A percentile compares a stretch with the other conserved stretches of the same genome.
Evolutionary conservation across 805 yeast species (phyloP).

Genomic region (Cyberlindnera maritima): DNA sequence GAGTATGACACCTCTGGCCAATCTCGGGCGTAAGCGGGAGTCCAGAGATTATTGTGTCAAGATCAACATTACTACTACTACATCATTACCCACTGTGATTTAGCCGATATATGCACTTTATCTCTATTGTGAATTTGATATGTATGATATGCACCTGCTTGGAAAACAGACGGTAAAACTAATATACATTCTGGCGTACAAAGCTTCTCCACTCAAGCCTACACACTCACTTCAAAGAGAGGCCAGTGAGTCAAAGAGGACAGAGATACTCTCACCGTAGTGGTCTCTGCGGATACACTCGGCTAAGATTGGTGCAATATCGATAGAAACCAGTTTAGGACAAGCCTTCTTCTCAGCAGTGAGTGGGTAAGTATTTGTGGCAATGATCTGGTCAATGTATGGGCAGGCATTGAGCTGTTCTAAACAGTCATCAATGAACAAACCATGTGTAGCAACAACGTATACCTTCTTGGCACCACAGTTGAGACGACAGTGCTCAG

Average conservation of each 20-base stretch:
- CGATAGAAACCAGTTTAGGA: slow-evolving; percentile 79
- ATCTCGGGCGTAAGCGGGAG: no score
- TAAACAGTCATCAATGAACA: slow-evolving; percentile 83
- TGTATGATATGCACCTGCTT: no score
- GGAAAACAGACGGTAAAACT: background rate
- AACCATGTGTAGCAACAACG: slow-evolving; percentile 93
- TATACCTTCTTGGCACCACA: slow-evolving; percentile 95
- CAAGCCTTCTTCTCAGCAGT: slow-evolving; percentile 56
- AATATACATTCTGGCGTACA: background rate
- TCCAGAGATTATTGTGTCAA: no score
- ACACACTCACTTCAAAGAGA: slow-evolving; percentile 28
- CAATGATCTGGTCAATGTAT: slow-evolving; percentile 88
- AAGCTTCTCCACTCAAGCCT: no score
- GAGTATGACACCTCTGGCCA: no score
- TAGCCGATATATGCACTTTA: no score
- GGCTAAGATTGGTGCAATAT: slow-evolving; percentile 92
- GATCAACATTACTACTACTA: no score
- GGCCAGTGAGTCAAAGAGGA: slow-evolving; percentile 84
- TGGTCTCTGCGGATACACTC: slow-evolving; percentile 99
- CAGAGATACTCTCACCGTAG: slow-evolving; percentile 95
- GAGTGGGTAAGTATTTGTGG: slow-evolving; percentile 95
- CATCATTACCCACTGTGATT: no score
- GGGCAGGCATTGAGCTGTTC: slow-evolving; percentile 74
- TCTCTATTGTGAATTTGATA: no score
- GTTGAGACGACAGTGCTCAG: slow-evolving; percentile 92